These are phyloP conservation scores for Starmerella asiatica DNA, from an alignment of 805 yeast species.

Conservation along the genomic window DNA sequence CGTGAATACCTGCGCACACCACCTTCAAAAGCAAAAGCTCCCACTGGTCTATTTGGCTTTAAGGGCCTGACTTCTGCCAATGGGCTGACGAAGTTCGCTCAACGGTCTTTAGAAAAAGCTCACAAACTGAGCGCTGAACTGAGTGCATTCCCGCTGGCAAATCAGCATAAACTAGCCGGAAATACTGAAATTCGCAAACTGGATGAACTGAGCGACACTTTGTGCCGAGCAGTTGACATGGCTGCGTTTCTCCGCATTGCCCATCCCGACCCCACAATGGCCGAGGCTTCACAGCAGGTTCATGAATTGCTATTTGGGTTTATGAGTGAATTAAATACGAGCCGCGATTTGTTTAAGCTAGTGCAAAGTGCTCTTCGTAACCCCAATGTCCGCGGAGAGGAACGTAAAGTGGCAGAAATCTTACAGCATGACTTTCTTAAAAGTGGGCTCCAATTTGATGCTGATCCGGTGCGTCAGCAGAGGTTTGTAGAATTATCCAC, in stretches of 20 bases:
- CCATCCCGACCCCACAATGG: slow-evolving; percentile 63
- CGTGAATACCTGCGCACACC: slow-evolving; percentile 12
- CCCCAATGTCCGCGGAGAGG: slow-evolving; percentile 51
- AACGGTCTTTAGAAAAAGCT: slow-evolving; percentile 51
- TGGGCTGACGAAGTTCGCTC: slow-evolving; percentile 57
- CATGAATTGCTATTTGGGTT: slow-evolving; percentile 83
- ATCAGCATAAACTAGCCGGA: slow-evolving; percentile 31
- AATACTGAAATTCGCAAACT: slow-evolving; percentile 45
- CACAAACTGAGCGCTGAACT: slow-evolving; percentile 30
- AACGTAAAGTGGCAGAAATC: slow-evolving; percentile 66
- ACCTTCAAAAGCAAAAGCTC: slow-evolving; percentile 18
- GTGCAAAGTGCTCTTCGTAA: slow-evolving; percentile 25
- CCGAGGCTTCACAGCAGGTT: slow-evolving; percentile 70
- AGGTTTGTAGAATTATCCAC: slow-evolving; percentile 64
- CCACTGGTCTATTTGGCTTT: slow-evolving; percentile 58
- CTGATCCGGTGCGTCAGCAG: slow-evolving; percentile 40
- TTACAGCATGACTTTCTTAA: slow-evolving; percentile 74
- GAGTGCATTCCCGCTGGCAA: not conserved
- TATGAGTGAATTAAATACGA: slow-evolving; percentile 85
- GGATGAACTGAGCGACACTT: slow-evolving; percentile 73
- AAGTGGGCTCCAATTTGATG: slow-evolving; percentile 73
- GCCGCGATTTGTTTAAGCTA: slow-evolving; percentile 51
- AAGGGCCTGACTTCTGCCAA: slow-evolving; percentile 53
- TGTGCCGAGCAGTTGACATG: slow-evolving; percentile 86
- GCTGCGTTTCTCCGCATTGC: slow-evolving; percentile 84